Percentiles rank a stretch among this genome's conserved stretches.
Conservation (phyloP, 2,329 filamentous ascomycete genomes). For the Colletotrichum australisinense region DNA sequence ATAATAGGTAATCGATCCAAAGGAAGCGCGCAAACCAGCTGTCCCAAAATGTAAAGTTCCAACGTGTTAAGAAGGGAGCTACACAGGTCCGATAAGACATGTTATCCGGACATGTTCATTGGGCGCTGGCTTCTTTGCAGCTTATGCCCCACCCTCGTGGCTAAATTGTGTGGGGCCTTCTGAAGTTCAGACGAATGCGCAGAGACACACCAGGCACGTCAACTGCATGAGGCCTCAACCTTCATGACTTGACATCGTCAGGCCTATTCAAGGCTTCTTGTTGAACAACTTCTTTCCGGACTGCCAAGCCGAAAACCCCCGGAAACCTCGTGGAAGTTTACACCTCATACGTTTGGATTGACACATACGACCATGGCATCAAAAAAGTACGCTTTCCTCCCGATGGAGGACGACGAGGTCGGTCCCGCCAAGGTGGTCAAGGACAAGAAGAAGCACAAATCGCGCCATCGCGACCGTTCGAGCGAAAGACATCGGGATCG, state of each 20-base stretch:
- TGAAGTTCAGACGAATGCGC: constrained; percentile 20
- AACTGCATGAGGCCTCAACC: constrained; percentile 11
- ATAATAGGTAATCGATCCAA: constrained; percentile 3
- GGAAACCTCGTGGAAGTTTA: background rate
- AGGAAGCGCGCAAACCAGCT: constrained; percentile 23
- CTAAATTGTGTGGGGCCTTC: background rate
- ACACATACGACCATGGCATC: constrained; percentile 53
- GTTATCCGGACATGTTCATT: constrained; percentile 18
- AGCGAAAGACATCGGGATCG: constrained; percentile 52
- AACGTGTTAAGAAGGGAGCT: constrained; percentile 39
- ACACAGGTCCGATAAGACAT: constrained; percentile 31
- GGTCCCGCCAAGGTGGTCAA: constrained; percentile 63
- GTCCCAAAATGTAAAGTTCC: constrained; percentile 35
- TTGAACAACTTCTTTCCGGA: background rate
- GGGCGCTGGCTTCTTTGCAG: background rate
- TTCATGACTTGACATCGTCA: background rate
- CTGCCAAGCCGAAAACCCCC: background rate
- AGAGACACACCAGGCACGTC: constrained; percentile 1
- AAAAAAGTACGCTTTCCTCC: constrained; percentile 74
- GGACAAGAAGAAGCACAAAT: constrained; percentile 60
- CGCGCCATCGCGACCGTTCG: constrained; percentile 43
- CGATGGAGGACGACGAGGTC: constrained; percentile 75
- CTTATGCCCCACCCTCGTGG: constrained; percentile 15
- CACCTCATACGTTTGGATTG: background rate
- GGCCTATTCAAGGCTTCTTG: background rate